phyloP scores from a whole-genome alignment of 768 basidiomycete genomes.

The Mycena rebaudengoi region DNA sequence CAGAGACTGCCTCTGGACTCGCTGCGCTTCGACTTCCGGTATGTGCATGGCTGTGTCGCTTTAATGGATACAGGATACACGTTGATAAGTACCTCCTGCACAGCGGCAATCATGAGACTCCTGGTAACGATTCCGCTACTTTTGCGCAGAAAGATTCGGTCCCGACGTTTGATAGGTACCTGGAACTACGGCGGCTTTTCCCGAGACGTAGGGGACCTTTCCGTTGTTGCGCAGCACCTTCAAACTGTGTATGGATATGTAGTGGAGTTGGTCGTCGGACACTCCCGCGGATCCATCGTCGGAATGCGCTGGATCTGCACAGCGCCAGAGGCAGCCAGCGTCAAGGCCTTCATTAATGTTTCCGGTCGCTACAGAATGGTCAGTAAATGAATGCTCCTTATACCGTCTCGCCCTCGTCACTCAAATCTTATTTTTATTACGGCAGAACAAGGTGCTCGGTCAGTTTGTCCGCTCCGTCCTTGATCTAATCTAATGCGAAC shows the following conservation, averaged over 20 bases:
- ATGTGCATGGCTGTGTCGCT: slow-evolving; percentile 28
- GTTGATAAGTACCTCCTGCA: background rate
- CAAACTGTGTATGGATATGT: slow-evolving; percentile 68
- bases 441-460: slow-evolving; percentile 54
- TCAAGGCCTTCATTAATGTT: slow-evolving; percentile 74
- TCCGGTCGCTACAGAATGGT: slow-evolving; percentile 83
- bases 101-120: slow-evolving; percentile 83
- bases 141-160: too few species aligned
- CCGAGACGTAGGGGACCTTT: slow-evolving; percentile 73
- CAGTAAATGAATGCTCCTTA: background rate
- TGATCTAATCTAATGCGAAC: slow-evolving; percentile 19
- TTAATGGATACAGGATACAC: slow-evolving; percentile 10
- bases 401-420: background rate
- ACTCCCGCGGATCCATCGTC: slow-evolving; percentile 80
- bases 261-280: slow-evolving; percentile 76
- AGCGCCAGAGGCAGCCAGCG: slow-evolving; percentile 61
- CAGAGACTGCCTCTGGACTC: slow-evolving; percentile 74
- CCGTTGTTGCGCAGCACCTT: slow-evolving; percentile 70
- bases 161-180: too few species aligned
- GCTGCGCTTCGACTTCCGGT: slow-evolving; percentile 91
- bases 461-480: slow-evolving; percentile 20
- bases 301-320: slow-evolving; percentile 75
- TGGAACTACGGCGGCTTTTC: slow-evolving; percentile 68
- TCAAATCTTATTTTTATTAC: slow-evolving; percentile 13
- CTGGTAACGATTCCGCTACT: too few species aligned